Base-by-base conservation (phyloP, 176 grass and related monocot species). In the Juncus inflexus region DNA sequence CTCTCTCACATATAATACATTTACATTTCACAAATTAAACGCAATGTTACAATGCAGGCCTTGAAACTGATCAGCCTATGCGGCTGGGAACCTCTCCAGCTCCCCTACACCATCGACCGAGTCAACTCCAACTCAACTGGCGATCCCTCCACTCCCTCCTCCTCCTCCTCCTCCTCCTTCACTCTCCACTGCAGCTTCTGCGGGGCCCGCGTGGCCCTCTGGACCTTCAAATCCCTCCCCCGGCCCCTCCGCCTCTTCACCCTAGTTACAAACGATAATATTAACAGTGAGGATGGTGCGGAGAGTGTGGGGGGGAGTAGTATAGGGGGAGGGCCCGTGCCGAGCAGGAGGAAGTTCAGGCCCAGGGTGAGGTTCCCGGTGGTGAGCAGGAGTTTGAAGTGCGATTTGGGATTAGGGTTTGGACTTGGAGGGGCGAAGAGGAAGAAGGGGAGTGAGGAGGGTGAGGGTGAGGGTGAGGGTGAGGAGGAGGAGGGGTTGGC, bases 131-230 rank as follows among this genome's bases (percentile, higher is more conserved):
- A 80, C 56, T 55, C 77, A 54, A 82, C 84, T 49, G 53, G 67
- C 64, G 68, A 54, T 47, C 77, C 51, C 65, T 62, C 56, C 63
- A 15, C 91, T 51, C 65, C 80, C 62, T 39, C 75, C 55, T 76
- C 77, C 42, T 88, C 77, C 69, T 85, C 91, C 65, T 87, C 89
- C 64, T 70, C 79, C 41, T 99, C 94, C 39, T 86, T 84, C 75
- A 80, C 92, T 57, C 86, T 99, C 64, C 87, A 99, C 47, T 99
- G 94, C 70, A 82, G 72, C 15, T 88, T 99, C 82, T 99, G 94
- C 84, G 89, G 94, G 77, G 83, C 94, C 52, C 83, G 89, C 80
- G 89, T 83, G 74, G 83, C 94, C 19, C 80, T 99, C 68, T 99
- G 94, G 94, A 75, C 80, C 37, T 86, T 99, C 71, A 70, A 60